Conservation (phyloP, 805 yeast genomes). For the Candida succiphila region DNA sequence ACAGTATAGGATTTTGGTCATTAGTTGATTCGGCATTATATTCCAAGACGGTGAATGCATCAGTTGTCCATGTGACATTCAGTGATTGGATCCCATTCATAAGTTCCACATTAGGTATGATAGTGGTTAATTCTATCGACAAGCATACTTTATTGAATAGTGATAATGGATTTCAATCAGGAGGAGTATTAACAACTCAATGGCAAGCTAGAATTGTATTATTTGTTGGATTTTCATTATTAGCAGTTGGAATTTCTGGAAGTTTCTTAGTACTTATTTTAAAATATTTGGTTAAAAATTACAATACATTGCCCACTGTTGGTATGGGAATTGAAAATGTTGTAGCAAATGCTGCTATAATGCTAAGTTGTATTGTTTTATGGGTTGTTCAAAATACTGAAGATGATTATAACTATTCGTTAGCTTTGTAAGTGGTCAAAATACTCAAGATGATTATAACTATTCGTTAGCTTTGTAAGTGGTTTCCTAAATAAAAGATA, state of each 20-base stretch:
- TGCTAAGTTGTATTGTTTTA: conserved; percentile 79
- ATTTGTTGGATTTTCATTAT: conserved; percentile 83
- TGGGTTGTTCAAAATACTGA: conserved; percentile 96
- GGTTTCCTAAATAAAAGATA: not conserved
- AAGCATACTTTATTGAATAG: conserved; percentile 46
- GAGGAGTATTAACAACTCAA: conserved; percentile 41
- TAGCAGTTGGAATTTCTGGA: conserved; percentile 94
- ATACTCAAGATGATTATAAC: not conserved
- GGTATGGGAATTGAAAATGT: conserved; percentile 94
- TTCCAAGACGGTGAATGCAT: conserved; percentile 77
- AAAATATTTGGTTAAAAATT: conserved; percentile 73
- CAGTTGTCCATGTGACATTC: conserved; percentile 78
- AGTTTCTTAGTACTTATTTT: conserved; percentile 80
- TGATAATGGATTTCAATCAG: conserved; percentile 21
- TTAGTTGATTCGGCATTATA: conserved; percentile 83
- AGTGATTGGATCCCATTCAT: conserved; percentile 94
- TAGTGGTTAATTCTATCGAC: conserved; percentile 67
- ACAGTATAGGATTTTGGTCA: conserved; percentile 83
- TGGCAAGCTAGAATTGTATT: conserved; percentile 92
- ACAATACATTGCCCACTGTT: conserved; percentile 69
- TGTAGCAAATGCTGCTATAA: conserved; percentile 63
- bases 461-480: not conserved
- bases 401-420: conserved; percentile 89
- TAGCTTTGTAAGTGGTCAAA: conserved; percentile 33
- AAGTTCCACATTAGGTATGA: conserved; percentile 83